Base-by-base conservation (phyloP, 2,329 filamentous ascomycete species). In the Penicillium sp. region DNA sequence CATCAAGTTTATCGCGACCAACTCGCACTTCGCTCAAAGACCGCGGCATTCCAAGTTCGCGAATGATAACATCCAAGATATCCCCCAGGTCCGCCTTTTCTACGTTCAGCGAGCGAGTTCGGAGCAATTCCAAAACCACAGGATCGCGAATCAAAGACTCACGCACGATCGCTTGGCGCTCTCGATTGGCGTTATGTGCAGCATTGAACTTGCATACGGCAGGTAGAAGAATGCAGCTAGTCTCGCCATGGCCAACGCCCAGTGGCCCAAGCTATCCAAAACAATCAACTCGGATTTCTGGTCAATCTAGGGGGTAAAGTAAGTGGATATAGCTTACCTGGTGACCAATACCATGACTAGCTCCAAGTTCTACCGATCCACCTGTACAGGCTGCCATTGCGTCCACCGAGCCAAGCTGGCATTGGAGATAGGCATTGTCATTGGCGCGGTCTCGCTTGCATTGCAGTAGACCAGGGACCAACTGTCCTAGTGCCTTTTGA, bases 231-330 rank as follows among this genome's bases (percentile, higher is more conserved):
- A 82, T 79, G 65, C 80, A 87, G 62, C 80, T 84, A 27, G 84
- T 87, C 68, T 85, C 83, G 11, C 84, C 84, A 64, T 87, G 84
- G 0, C 81, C 80, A 2, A 86, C 84, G 0, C 84, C 84, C 3
- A 83, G 67, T 0, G 83, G 83, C 0, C 81, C 81, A 0, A 84
- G 73, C 68, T 78, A 41, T 22, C 6, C 6, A 6, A 39, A 26
- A 10, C 5, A 26, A 31, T 58, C 50, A 46, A 16, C 44, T 53
- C 41, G 4, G 10, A 3, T 2, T 46, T 44, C 48, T 43, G 8
- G 22, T 46, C n/a, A 31, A 41, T 13, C n/a, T 21, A 51, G 26
- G 6, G 14, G 8, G 4, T n/a, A 19, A 22, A 11, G 5, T 1
- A 5, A 22, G 13, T 16, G 5, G 5, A 29, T 31, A 70, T 7